Percentiles rank a stretch among this genome's conserved stretches.
phyloP scores from a whole-genome alignment of 352 stramenopile species.

The Peronospora belbahrii region DNA sequence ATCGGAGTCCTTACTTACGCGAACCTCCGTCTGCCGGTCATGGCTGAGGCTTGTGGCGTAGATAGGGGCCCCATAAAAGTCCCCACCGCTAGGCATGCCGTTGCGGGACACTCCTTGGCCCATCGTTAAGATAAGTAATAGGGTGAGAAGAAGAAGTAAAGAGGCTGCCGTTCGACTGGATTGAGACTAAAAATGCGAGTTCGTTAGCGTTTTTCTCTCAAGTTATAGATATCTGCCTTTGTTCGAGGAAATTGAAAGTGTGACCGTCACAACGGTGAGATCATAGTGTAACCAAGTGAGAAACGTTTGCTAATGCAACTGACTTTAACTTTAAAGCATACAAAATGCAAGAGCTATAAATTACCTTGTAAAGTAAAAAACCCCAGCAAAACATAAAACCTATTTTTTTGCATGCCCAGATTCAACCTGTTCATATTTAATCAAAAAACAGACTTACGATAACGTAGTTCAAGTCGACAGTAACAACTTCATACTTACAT shows the following conservation, averaged over 20 bases:
- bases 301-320: slow-evolving; percentile 26
- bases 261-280: slow-evolving; percentile 7
- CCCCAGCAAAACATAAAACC: slow-evolving; percentile 5
- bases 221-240: slow-evolving; percentile 4
- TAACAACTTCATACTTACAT: no score
- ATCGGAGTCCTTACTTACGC: slow-evolving; percentile 48
- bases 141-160: no score
- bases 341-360: slow-evolving; percentile 4
- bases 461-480: no score
- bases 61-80: slow-evolving; percentile 78
- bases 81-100: slow-evolving; percentile 46
- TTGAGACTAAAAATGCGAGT: no score
- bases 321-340: slow-evolving; percentile 17
- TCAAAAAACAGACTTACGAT: background rate
- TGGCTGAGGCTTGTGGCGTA: slow-evolving; percentile 82
- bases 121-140: slow-evolving; percentile 37
- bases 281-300: slow-evolving; percentile 23
- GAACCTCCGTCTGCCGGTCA: slow-evolving; percentile 78
- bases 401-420: background rate
- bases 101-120: slow-evolving; percentile 55
- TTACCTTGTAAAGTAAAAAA: no score
- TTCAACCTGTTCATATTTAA: slow-evolving; percentile 28
- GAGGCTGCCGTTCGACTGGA: background rate
- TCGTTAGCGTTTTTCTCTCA: background rate
- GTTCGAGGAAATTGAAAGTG: slow-evolving; percentile 18